phyloP scores from a whole-genome alignment of 306 rosid genomes.

The Quercus wislizeni region DNA sequence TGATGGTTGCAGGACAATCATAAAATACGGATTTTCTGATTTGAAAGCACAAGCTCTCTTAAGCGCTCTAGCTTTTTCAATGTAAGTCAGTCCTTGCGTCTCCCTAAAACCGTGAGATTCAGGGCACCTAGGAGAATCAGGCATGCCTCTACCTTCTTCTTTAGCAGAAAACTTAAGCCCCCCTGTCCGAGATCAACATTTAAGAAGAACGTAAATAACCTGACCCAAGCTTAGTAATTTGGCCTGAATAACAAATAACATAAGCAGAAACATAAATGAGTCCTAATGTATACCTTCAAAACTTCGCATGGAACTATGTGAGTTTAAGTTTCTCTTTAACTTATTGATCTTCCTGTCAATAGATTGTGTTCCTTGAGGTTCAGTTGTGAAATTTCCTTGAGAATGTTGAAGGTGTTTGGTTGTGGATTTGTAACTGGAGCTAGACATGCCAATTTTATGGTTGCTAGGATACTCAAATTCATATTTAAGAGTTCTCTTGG shows the following conservation, averaged over 20 bases:
- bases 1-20: background rate
- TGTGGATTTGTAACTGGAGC: too few relatives aligned
- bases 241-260: background rate
- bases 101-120: background rate
- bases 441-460: too few relatives aligned
- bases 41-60: slow-evolving; percentile 12
- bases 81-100: background rate
- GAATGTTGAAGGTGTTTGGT: background rate
- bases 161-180: too few relatives aligned
- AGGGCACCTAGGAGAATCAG: too few relatives aligned
- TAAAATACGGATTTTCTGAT: slow-evolving; percentile 16
- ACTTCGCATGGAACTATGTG: too few relatives aligned
- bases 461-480: too few relatives aligned
- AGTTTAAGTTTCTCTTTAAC: background rate
- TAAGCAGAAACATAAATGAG: too few relatives aligned
- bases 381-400: background rate
- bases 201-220: background rate
- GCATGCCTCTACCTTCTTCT: too few relatives aligned
- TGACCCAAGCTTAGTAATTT: background rate
- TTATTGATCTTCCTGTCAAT: background rate
- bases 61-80: background rate
- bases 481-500: too few relatives aligned
- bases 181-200: background rate
- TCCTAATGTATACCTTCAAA: too few relatives aligned
- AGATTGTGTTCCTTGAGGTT: background rate